phyloP scores from a whole-genome alignment of 768 basidiomycete species.

The Xerocomellus dryophilus region DNA sequence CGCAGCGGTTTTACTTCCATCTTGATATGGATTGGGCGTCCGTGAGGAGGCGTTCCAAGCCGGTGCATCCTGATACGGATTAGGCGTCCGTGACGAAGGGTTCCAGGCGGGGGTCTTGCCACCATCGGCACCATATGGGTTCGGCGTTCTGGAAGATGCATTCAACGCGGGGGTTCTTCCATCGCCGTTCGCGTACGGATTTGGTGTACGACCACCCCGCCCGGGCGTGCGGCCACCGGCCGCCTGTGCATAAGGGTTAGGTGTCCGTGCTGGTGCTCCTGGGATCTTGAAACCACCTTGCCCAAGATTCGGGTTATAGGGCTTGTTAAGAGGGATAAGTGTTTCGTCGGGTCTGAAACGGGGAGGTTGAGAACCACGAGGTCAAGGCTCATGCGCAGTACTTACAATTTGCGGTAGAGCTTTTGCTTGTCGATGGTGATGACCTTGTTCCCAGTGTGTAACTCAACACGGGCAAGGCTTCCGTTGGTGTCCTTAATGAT shows the following conservation, averaged over 20 bases:
- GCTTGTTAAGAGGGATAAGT: slow-evolving; percentile 48
- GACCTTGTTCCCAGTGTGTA: slow-evolving; percentile 85
- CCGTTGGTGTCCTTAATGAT: slow-evolving; percentile 96
- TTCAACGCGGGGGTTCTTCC: slow-evolving; percentile 65
- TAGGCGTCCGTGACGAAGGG: slow-evolving; percentile 51
- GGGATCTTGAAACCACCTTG: slow-evolving; percentile 33
- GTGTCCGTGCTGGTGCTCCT: slow-evolving; percentile 42
- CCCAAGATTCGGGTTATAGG: slow-evolving; percentile 20
- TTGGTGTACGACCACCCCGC: slow-evolving; percentile 56
- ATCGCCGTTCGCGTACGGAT: slow-evolving; percentile 58
- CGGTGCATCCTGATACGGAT: slow-evolving; percentile 48
- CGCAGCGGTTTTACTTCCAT: slow-evolving; percentile 11
- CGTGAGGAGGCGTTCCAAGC: slow-evolving; percentile 48
- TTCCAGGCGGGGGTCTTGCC: slow-evolving; percentile 69
- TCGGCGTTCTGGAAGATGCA: slow-evolving; percentile 64
- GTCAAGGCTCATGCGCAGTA: slow-evolving; percentile 12
- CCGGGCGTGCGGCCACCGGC: slow-evolving; percentile 37
- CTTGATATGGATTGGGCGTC: slow-evolving; percentile 55
- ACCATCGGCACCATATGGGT: slow-evolving; percentile 56
- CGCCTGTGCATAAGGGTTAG: slow-evolving; percentile 45
- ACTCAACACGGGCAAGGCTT: slow-evolving; percentile 79
- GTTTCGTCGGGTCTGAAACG: slow-evolving; percentile 52
- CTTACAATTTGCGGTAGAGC: slow-evolving; percentile 69
- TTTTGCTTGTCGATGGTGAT: slow-evolving; percentile 84
- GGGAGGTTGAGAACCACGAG: slow-evolving; percentile 6